These are phyloP conservation scores for Coelastrella sp. DNA, from an alignment of 139 green algal genomes.

Conservation along the genomic window DNA sequence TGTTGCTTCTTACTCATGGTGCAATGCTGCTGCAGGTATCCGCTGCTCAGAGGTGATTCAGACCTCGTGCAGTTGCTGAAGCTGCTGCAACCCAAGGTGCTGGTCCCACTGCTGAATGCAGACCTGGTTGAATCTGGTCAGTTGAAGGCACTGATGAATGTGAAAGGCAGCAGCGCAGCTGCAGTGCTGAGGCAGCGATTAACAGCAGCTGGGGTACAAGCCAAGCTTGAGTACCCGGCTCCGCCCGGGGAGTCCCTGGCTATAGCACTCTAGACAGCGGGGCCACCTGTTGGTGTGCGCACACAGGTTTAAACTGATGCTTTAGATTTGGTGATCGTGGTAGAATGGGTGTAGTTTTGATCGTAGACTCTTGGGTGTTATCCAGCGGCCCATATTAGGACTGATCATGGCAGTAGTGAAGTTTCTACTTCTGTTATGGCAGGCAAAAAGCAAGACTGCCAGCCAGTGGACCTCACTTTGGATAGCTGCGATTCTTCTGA, in stretches of 20 bases:
- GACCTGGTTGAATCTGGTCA: conserved; percentile 51
- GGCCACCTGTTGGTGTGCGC: too few species aligned
- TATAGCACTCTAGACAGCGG: conserved; percentile 20
- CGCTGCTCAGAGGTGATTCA: conserved; percentile 70
- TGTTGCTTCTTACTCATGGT: neutral
- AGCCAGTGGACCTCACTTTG: too few species aligned
- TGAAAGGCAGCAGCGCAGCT: neutral
- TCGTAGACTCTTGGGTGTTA: too few species aligned
- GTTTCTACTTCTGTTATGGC: too few species aligned
- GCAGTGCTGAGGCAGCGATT: conserved; percentile 4
- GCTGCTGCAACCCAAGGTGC: conserved; percentile 59
- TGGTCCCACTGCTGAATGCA: conserved; percentile 75
- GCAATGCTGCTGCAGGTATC: conserved; percentile 48
- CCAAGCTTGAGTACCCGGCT: conserved; percentile 37
- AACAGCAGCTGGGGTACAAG: conserved; percentile 12
- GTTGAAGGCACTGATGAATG: conserved; percentile 35
- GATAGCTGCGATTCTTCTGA: too few species aligned
- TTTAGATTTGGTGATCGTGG: too few species aligned
- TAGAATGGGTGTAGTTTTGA: too few species aligned
- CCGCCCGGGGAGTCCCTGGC: conserved; percentile 43
- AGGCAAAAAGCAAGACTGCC: too few species aligned
- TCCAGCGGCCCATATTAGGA: too few species aligned
- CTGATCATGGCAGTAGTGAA: too few species aligned
- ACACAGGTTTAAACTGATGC: too few species aligned
- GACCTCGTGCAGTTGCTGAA: conserved; percentile 61